Conservation (phyloP, 306 rosid genomes). For the Elaeagnus macrophylla region DNA sequence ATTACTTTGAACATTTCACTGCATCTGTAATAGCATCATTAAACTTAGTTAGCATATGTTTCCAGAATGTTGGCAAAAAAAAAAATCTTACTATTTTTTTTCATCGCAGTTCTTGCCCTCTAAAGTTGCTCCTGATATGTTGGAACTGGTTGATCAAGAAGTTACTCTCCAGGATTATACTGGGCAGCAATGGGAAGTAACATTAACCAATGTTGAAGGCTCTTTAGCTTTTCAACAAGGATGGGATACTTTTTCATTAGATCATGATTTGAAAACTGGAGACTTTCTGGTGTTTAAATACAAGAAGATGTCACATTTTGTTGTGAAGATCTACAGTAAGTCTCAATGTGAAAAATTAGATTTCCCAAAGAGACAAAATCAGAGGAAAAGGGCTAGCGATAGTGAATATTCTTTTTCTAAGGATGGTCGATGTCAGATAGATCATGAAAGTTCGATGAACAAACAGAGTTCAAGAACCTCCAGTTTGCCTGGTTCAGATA, state of each 20-base stretch:
- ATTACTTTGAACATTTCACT: slow-evolving; percentile 3
- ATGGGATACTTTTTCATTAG: slow-evolving; percentile 45
- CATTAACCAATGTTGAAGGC: slow-evolving; percentile 27
- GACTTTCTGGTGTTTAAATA: slow-evolving; percentile 41
- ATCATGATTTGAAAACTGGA: slow-evolving; percentile 43
- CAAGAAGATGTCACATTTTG: slow-evolving; percentile 27
- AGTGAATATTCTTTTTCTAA: slow-evolving; percentile 5
- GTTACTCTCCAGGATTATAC: slow-evolving; percentile 41
- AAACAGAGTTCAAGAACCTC: slow-evolving; percentile 15
- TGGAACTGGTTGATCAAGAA: slow-evolving; percentile 27
- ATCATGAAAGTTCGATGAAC: slow-evolving; percentile 8
- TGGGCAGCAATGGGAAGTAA: slow-evolving; percentile 40
- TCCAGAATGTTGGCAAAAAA: not conserved
- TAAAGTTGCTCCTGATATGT: slow-evolving; percentile 27
- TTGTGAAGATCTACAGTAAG: slow-evolving; percentile 39
- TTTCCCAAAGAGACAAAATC: slow-evolving; percentile 17
- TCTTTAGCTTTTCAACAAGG: slow-evolving; percentile 46
- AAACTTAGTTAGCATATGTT: not conserved
- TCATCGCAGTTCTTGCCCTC: slow-evolving; percentile 57
- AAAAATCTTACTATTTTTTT: slow-evolving; percentile 7
- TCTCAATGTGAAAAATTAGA: slow-evolving; percentile 45
- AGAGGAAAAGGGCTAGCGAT: slow-evolving; percentile 23
- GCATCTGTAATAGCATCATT: slow-evolving; percentile 2
- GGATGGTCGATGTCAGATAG: slow-evolving; percentile 5
- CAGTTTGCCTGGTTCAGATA: slow-evolving; percentile 13